phyloP scores from a whole-genome alignment of 2,329 filamentous ascomycete species.

The Talaromyces sp. region DNA sequence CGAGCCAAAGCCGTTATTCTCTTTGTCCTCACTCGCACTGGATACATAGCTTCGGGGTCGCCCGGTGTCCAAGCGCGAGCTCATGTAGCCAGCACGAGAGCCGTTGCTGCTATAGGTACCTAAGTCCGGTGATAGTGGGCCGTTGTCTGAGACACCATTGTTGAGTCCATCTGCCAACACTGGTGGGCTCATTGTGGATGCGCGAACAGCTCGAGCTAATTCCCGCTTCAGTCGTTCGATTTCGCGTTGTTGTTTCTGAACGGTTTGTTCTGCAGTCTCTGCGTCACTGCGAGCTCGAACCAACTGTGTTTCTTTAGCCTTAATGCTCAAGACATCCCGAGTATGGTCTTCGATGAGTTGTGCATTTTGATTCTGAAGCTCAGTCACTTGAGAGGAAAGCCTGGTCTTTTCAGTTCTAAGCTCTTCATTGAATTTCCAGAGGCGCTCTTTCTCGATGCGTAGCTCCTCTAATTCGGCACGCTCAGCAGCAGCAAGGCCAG shows the following conservation, averaged over 20 bases:
- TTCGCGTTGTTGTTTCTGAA: conserved; percentile 79
- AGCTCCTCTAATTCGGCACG: conserved; percentile 90
- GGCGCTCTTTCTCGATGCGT: conserved; percentile 74
- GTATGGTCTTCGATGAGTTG: conserved; percentile 97
- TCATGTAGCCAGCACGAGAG: conserved; percentile 35
- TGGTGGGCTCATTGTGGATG: conserved; percentile 39
- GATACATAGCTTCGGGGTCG: conserved; percentile 43
- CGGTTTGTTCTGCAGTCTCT: conserved; percentile 81
- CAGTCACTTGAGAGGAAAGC: conserved; percentile 81
- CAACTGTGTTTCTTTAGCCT: conserved; percentile 96
- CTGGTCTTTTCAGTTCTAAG: conserved; percentile 76
- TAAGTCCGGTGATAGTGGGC: conserved; percentile 40
- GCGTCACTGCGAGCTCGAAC: conserved; percentile 87
- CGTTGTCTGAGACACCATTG: conserved; percentile 50
- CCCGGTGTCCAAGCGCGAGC: conserved; percentile 39
- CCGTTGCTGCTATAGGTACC: conserved; percentile 28
- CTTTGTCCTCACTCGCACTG: conserved; percentile 70
- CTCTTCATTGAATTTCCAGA: conserved; percentile 73
- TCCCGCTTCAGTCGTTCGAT: conserved; percentile 92
- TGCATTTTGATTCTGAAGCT: conserved; percentile 95
- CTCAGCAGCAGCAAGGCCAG: conserved; percentile 73
- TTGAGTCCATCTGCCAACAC: conserved; percentile 52
- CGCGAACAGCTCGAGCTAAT: conserved; percentile 51
- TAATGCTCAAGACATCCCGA: conserved; percentile 89
- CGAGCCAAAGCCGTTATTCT: conserved; percentile 54